These are phyloP conservation scores for Themeda triandra DNA, from an alignment of 176 grass and related monocot species.

Conservation along the genomic window DNA sequence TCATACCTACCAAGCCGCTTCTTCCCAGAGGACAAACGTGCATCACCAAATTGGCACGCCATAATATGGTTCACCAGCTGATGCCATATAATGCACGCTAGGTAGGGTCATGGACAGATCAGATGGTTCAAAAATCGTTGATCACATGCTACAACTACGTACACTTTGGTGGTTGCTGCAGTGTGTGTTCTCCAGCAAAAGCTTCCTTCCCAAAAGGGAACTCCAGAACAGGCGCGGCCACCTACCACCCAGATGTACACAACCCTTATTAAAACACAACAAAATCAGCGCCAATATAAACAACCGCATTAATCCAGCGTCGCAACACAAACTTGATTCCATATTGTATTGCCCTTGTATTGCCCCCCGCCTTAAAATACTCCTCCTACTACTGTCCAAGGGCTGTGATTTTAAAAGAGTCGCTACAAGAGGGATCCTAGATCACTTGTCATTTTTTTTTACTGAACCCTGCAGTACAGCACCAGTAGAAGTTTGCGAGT, in stretches of 20 bases:
- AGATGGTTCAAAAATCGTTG: slow-evolving; percentile 35
- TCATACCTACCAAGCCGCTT: not conserved
- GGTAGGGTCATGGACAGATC: not conserved
- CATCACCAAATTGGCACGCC: not conserved
- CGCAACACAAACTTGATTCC: slow-evolving; percentile 9
- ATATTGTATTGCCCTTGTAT: slow-evolving; percentile 14
- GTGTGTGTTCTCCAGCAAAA: slow-evolving; percentile 18
- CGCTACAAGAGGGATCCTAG: slow-evolving; percentile 19
- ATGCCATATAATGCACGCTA: not conserved
- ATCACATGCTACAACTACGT: slow-evolving; percentile 47
- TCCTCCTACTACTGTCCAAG: not conserved
- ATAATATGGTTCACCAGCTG: not conserved
- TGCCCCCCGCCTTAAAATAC: slow-evolving; percentile 8
- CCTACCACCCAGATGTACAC: slow-evolving; percentile 31
- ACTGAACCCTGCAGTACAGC: not conserved
- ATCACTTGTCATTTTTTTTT: not conserved
- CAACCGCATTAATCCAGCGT: not conserved
- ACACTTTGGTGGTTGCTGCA: slow-evolving; percentile 21
- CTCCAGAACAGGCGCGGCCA: slow-evolving; percentile 37
- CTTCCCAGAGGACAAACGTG: not conserved
- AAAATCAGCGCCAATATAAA: slow-evolving; percentile 36
- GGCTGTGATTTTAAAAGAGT: not conserved
- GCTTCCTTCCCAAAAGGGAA: slow-evolving; percentile 32
- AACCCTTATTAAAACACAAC: slow-evolving; percentile 21
- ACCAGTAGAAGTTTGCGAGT: not conserved